These are phyloP conservation scores for Oryza longistaminata DNA, from an alignment of 176 grass and related monocot genomes.

Conservation along the genomic window DNA sequence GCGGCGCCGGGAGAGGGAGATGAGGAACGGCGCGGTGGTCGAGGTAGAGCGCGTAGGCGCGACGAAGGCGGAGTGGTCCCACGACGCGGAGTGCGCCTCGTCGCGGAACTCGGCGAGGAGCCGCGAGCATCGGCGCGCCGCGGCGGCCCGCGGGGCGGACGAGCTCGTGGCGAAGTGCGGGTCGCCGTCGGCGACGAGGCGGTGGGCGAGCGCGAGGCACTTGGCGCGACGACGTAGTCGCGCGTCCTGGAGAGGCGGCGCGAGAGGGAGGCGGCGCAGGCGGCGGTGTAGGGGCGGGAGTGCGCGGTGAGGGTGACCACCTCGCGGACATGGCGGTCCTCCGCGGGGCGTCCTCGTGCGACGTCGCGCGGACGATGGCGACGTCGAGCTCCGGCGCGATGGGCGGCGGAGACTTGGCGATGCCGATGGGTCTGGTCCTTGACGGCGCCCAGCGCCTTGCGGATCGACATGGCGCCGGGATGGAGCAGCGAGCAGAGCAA, in stretches of 20 bases:
- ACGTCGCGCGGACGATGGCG: constrained; percentile 67
- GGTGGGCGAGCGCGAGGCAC: constrained; percentile 64
- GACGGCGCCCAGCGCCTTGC: constrained; percentile 72
- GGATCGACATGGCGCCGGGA: constrained; percentile 47
- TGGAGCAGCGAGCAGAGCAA: not conserved
- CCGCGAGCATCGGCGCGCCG: constrained; percentile 48
- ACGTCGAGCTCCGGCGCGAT: constrained; percentile 75
- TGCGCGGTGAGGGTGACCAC: constrained; percentile 51
- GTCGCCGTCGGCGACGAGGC: constrained; percentile 55
- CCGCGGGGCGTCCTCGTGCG: constrained; percentile 62
- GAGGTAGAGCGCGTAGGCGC: constrained; percentile 70
- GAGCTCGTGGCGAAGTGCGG: constrained; percentile 57
- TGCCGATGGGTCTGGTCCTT: constrained; percentile 86
- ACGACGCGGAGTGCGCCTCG: constrained; percentile 77
- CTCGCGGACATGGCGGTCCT: constrained; percentile 52
- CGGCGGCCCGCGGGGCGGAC: constrained; percentile 37
- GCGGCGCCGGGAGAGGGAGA: constrained; percentile 34
- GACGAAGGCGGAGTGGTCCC: constrained; percentile 83
- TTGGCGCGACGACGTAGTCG: constrained; percentile 89
- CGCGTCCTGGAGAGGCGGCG: constrained; percentile 62
- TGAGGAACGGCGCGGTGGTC: constrained; percentile 63
- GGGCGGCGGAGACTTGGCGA: constrained; percentile 61
- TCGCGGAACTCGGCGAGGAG: constrained; percentile 71
- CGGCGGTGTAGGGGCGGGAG: constrained; percentile 29
- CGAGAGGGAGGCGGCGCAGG: constrained; percentile 52